A percentile compares a stretch with the other conserved stretches of the same genome.
Conservation (phyloP, 75 land plant genomes). For the Gnetum montanum region DNA sequence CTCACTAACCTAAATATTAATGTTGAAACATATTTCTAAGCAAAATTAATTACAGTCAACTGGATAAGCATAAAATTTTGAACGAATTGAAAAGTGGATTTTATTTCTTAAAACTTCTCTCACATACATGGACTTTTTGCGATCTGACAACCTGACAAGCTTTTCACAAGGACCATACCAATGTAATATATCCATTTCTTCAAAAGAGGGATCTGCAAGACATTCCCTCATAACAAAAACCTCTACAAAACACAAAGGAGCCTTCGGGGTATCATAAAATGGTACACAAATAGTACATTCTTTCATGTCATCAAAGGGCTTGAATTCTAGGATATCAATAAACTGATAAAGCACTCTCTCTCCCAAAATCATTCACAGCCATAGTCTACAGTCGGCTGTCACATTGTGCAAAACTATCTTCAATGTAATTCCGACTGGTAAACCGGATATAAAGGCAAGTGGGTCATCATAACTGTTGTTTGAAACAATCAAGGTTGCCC, state of each 20-base stretch:
- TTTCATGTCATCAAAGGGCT: slow-evolving; percentile 12
- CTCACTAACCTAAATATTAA: too few species aligned
- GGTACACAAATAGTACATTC: slow-evolving; percentile 7
- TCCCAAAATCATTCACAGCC: slow-evolving; percentile 32
- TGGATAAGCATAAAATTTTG: too few species aligned
- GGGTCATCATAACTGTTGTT: slow-evolving; percentile 36
- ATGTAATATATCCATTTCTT: too few species aligned
- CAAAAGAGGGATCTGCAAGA: too few species aligned
- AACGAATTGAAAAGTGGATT: too few species aligned
- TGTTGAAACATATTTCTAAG: too few species aligned
- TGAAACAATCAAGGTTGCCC: slow-evolving; percentile 26
- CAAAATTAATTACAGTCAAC: too few species aligned
- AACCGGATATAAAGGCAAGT: slow-evolving; percentile 27
- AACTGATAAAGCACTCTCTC: slow-evolving; percentile 18
- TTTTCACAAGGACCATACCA: too few species aligned
- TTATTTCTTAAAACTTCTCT: too few species aligned
- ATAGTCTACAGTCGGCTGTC: slow-evolving; percentile 15
- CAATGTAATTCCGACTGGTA: slow-evolving; percentile 37
- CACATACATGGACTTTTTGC: too few species aligned
- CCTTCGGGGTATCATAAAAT: slow-evolving; percentile 17
- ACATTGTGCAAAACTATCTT: slow-evolving; percentile 26
- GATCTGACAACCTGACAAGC: too few species aligned
- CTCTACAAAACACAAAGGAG: slow-evolving; percentile 9
- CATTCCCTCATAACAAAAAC: slow-evolving; percentile 17
- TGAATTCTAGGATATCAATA: slow-evolving; percentile 15